These are phyloP conservation scores for Plasmodium vivax DNA, from an alignment of 169 alveolate genomes.

Conservation along the genomic window DNA sequence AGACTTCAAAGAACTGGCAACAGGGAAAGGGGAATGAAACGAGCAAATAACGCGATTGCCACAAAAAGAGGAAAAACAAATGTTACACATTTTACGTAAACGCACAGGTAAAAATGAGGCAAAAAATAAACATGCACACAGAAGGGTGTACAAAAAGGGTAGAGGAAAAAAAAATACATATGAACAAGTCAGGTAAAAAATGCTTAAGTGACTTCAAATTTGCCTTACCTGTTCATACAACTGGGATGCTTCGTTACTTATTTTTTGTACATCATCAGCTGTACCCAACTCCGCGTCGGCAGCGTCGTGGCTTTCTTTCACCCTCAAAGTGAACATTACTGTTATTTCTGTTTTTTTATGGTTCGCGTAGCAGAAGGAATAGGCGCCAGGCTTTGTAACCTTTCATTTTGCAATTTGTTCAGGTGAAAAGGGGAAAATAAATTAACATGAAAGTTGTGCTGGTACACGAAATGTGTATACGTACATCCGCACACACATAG, in stretches of 20 bases:
- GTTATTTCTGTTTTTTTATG: constrained; percentile 41
- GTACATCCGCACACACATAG: not conserved
- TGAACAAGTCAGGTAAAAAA: not conserved
- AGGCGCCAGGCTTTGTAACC: constrained; percentile 13
- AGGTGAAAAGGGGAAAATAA: not conserved
- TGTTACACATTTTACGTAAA: not conserved
- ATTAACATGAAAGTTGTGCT: not conserved
- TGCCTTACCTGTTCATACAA: constrained; percentile 45
- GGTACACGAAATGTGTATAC: not conserved
- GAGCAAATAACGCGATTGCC: not conserved
- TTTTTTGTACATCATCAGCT: constrained; percentile 57
- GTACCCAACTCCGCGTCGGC: constrained; percentile 43
- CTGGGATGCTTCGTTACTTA: constrained; percentile 17
- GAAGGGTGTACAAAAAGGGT: not conserved
- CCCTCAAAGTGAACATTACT: constrained; percentile 58
- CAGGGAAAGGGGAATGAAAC: not conserved
- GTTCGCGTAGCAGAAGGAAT: constrained; percentile 58
- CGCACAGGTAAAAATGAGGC: not conserved
- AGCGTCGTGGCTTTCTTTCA: constrained; percentile 21
- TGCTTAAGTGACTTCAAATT: not conserved
- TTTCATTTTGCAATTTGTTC: constrained; percentile 27
- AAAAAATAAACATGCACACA: not conserved
- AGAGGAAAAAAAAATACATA: not conserved
- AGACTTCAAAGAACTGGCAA: constrained; percentile 55
- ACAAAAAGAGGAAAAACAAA: not conserved